phyloP scores from a whole-genome alignment of 352 stramenopile species.

The Phytophthora sp. region DNA sequence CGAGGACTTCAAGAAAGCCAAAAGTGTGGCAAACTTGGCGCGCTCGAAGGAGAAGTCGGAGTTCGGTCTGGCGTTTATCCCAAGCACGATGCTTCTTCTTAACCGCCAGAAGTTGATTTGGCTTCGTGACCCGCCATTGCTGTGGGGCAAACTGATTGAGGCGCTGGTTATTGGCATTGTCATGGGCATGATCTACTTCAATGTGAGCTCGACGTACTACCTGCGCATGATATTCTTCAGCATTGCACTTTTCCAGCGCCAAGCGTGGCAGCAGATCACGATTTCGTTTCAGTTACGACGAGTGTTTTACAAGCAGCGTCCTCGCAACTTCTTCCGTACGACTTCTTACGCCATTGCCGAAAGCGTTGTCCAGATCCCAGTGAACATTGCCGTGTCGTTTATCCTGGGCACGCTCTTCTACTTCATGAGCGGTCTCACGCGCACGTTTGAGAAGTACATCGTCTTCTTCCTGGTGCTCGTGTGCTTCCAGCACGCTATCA shows the following conservation, averaged over 20 bases:
- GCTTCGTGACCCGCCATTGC: slow-evolving; percentile 58
- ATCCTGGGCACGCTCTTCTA: slow-evolving; percentile 82
- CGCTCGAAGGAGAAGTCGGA: slow-evolving; percentile 57
- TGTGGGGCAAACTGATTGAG: slow-evolving; percentile 76
- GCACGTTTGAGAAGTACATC: slow-evolving; percentile 72
- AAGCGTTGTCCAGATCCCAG: slow-evolving; percentile 61
- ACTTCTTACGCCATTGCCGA: slow-evolving; percentile 82
- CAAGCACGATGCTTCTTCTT: slow-evolving; percentile 54
- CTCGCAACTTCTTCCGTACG: slow-evolving; percentile 91
- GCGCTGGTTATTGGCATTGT: slow-evolving; percentile 78
- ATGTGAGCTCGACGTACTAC: slow-evolving; percentile 62
- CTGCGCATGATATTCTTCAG: slow-evolving; percentile 80
- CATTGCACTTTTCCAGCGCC: slow-evolving; percentile 72
- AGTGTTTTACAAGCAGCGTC: slow-evolving; percentile 92
- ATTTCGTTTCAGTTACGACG: slow-evolving; percentile 79
- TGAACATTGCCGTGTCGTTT: slow-evolving; percentile 72
- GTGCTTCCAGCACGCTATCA: slow-evolving; percentile 76
- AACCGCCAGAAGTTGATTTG: slow-evolving; percentile 71
- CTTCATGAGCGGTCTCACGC: slow-evolving; percentile 88
- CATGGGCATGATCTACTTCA: slow-evolving; percentile 81
- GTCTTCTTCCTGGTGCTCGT: slow-evolving; percentile 82
- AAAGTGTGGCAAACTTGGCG: slow-evolving; percentile 51
- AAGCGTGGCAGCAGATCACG: slow-evolving; percentile 75
- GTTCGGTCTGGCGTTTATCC: slow-evolving; percentile 54
- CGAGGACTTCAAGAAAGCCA: slow-evolving; percentile 59